phyloP scores from a whole-genome alignment of 345 rosid genomes.

The Pistacia integerrima region DNA sequence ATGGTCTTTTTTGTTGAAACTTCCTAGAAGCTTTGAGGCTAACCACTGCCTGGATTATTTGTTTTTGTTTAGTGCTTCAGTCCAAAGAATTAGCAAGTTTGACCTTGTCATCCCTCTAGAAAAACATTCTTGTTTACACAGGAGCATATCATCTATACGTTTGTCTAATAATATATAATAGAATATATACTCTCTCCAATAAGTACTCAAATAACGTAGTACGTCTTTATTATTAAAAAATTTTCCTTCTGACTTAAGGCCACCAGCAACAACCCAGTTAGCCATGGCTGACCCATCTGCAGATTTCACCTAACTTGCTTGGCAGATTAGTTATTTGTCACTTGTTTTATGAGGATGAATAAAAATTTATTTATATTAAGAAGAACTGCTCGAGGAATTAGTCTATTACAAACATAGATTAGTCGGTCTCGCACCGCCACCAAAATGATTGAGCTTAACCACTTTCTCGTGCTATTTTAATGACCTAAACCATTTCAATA shows the following conservation, averaged over 20 bases:
- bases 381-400: conserved; percentile 6
- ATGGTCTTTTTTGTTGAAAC: conserved; percentile 13
- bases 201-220: no score
- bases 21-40: background rate
- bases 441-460: conserved; percentile 17
- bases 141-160: no score
- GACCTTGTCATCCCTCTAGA: conserved; percentile 13
- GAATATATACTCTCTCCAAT: no score
- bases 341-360: background rate
- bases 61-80: background rate
- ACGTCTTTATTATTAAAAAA: no score
- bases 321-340: background rate
- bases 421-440: conserved; percentile 18
- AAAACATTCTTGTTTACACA: no score
- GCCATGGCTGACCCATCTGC: conserved; percentile 13
- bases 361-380: background rate
- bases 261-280: conserved; percentile 18
- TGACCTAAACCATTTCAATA: background rate
- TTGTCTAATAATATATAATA: no score
- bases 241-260: background rate
- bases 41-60: conserved; percentile 13
- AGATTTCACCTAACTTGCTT: conserved; percentile 29
- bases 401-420: background rate
- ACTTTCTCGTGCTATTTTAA: background rate
- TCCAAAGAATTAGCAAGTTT: conserved; percentile 11